These are phyloP conservation scores for Boechera stricta DNA, from an alignment of 345 rosid genomes.

Conservation along the genomic window DNA sequence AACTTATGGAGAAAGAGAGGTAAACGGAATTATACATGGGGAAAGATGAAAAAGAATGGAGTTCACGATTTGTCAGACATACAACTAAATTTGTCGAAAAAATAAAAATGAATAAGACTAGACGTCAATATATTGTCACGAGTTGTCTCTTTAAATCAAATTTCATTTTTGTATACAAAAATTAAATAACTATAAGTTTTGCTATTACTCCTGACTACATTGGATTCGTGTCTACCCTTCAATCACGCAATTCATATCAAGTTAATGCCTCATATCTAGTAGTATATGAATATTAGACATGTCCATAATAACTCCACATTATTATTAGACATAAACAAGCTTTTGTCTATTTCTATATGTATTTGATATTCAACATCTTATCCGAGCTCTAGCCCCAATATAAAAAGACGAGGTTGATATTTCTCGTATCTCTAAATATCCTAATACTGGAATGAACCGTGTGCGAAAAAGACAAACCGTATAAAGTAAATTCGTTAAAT, in stretches of 20 bases:
- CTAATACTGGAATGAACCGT: background rate
- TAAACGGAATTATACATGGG: background rate
- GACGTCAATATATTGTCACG: constrained; percentile 8
- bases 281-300: background rate
- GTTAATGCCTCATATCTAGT: background rate
- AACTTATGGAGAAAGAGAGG: background rate
- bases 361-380: constrained; percentile 36
- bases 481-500: constrained; percentile 13
- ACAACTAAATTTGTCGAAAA: background rate
- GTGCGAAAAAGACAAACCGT: constrained; percentile 19
- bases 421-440: constrained; percentile 34
- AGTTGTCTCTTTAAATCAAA: background rate
- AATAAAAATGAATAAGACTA: background rate
- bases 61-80: background rate
- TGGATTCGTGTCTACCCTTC: background rate
- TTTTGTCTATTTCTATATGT: background rate
- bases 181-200: background rate
- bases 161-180: background rate
- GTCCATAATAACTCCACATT: background rate
- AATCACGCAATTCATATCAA: constrained; percentile 9
- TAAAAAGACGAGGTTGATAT: constrained; percentile 27
- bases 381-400: constrained; percentile 8
- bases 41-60: background rate
- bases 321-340: background rate
- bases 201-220: background rate